Evolutionary conservation across 176 grass and related monocot genomes (phyloP).

Genomic region (Lolium multiflorum): DNA sequence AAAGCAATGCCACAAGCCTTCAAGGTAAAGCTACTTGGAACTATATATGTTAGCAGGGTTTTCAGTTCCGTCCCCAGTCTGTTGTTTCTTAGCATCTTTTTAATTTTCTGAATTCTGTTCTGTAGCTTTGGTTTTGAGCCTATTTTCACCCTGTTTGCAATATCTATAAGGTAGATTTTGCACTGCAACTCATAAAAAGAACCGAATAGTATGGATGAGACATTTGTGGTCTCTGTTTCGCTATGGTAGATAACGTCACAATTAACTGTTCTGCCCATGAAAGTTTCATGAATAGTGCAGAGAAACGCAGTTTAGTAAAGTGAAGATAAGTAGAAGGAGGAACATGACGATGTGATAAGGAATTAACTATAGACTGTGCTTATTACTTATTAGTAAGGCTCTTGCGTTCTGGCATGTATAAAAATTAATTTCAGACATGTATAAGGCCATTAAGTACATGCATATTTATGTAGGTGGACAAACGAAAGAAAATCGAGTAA

Average conservation of each 20-base stretch:
- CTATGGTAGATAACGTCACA: background rate
- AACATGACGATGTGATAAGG: background rate
- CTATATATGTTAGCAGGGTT: background rate
- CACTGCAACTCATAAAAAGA: background rate
- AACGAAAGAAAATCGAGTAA: background rate
- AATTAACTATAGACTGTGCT: background rate
- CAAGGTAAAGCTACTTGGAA: background rate
- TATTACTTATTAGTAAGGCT: background rate
- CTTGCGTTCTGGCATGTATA: constrained; percentile 1
- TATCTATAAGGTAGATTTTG: background rate
- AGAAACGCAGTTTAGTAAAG: background rate
- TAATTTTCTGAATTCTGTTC: background rate
- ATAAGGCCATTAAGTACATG: background rate
- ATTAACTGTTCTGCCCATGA: background rate
- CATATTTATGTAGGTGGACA: background rate
- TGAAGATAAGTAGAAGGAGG: background rate
- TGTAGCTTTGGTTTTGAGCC: background rate
- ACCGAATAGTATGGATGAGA: background rate
- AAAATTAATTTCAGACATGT: background rate
- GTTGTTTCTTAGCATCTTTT: background rate
- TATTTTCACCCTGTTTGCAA: background rate
- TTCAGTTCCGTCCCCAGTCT: background rate
- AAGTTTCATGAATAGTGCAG: background rate
- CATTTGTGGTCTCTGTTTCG: background rate
- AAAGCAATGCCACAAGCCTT: constrained; percentile 3